Percentiles rank a stretch among this genome's conserved stretches.
Conservation (phyloP, 495 filamentous ascomycete species). For the Penicillium argentinense region DNA sequence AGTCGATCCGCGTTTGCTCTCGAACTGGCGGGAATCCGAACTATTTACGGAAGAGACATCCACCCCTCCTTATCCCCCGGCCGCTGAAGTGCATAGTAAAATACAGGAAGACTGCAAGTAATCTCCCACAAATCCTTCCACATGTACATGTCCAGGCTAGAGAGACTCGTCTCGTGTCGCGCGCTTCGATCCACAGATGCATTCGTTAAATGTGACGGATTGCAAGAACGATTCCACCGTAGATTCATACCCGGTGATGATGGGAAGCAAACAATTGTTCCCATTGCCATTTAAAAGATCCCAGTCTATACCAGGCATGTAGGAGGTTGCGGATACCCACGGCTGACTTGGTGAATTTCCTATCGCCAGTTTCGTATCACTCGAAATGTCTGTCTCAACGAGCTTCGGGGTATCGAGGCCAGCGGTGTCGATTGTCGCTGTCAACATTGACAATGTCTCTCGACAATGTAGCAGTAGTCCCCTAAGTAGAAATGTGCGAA, state of each 20-base stretch:
- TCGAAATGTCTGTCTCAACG: conserved; percentile 9
- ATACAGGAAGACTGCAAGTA: not conserved
- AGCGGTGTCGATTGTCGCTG: conserved; percentile 15
- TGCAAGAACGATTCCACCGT: conserved; percentile 36
- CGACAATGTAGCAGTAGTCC: conserved; percentile 32
- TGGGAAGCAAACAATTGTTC: conserved; percentile 31
- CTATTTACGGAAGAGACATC: conserved; percentile 2
- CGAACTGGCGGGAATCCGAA: conserved; percentile 11
- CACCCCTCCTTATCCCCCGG: too few relatives aligned
- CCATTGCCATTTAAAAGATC: conserved; percentile 5
- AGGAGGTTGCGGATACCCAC: conserved; percentile 8
- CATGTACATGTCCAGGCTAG: conserved; percentile 4
- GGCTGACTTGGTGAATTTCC: conserved; percentile 6
- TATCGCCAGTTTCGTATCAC: not conserved
- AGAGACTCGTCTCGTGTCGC: conserved; percentile 4
- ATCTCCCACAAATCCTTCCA: not conserved
- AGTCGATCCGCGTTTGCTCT: conserved; percentile 20
- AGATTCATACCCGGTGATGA: conserved; percentile 36
- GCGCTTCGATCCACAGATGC: conserved; percentile 30
- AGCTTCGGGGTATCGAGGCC: conserved; percentile 11
- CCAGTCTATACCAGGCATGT: conserved; percentile 7
- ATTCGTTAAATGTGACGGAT: conserved; percentile 27
- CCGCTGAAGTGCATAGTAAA: too few relatives aligned
- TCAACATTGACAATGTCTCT: conserved; percentile 29
- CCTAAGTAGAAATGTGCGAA: conserved; percentile 34